phyloP scores from a whole-genome alignment of 2,329 filamentous ascomycete species.

The Rhexocercosporidium sp. region DNA sequence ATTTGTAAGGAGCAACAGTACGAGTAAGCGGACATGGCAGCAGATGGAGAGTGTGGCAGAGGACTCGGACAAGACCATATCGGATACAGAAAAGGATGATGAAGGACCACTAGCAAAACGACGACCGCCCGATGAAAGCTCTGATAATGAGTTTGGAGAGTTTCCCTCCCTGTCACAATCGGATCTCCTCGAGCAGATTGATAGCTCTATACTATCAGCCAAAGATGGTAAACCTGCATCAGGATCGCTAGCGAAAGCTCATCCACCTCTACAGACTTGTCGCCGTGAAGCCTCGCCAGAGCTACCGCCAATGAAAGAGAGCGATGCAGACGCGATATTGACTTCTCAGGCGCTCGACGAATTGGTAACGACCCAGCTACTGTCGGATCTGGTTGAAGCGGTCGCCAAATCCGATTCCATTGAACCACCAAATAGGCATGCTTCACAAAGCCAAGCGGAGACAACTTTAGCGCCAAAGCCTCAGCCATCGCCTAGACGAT shows the following conservation, averaged over 20 bases:
- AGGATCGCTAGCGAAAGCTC: neutral
- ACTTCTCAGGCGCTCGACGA: slow-evolving; percentile 22
- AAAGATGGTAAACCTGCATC: neutral
- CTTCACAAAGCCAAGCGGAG: neutral
- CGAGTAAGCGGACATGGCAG: slow-evolving; percentile 32
- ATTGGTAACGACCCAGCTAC: slow-evolving; percentile 27
- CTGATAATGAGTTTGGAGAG: slow-evolving; percentile 42
- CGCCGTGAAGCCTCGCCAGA: slow-evolving; percentile 14
- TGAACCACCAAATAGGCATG: neutral
- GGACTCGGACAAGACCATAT: slow-evolving; percentile 25
- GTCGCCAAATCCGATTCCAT: slow-evolving; percentile 20
- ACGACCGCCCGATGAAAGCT: slow-evolving; percentile 25
- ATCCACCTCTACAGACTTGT: neutral
- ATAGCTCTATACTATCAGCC: slow-evolving; percentile 25
- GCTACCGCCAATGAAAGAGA: slow-evolving; percentile 14
- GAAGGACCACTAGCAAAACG: slow-evolving; percentile 24
- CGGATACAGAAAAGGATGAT: neutral
- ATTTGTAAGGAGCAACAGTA: slow-evolving; percentile 49
- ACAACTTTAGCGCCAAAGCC: neutral
- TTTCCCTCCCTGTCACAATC: slow-evolving; percentile 41
- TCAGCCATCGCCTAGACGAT: neutral
- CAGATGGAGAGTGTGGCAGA: slow-evolving; percentile 30
- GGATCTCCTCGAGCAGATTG: slow-evolving; percentile 34
- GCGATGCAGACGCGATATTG: slow-evolving; percentile 18
- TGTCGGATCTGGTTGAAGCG: slow-evolving; percentile 27